A percentile compares a stretch with the other conserved stretches of the same genome.
These are phyloP conservation scores for Mycogone perniciosa DNA, from an alignment of 2,329 filamentous ascomycete species.

Conservation along the genomic window DNA sequence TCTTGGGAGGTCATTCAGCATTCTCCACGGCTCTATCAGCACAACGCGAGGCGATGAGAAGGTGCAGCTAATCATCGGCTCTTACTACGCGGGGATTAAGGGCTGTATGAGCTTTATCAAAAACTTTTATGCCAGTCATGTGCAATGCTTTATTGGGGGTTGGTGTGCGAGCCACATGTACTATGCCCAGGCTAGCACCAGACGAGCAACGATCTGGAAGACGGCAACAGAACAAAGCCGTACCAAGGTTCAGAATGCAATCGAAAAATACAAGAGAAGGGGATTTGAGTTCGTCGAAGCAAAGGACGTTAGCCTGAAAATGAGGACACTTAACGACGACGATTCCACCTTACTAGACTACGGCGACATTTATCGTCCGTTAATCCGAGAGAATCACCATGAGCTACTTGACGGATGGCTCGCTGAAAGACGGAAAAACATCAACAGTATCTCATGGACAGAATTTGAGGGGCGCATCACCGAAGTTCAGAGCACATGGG, in stretches of 20 bases:
- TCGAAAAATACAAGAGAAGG: slow-evolving; percentile 2
- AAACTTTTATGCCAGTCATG: slow-evolving; percentile 6
- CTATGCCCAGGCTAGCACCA: not conserved
- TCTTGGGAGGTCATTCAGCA: not conserved
- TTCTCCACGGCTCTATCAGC: not conserved
- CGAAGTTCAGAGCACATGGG: not conserved
- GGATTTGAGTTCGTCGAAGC: slow-evolving; percentile 1
- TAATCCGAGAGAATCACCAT: slow-evolving; percentile 1
- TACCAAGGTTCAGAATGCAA: not conserved
- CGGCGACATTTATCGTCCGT: slow-evolving; percentile 4
- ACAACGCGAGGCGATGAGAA: not conserved
- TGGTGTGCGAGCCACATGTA: slow-evolving; percentile 10
- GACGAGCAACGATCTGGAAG: slow-evolving; percentile 3
- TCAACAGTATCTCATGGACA: slow-evolving; percentile 8
- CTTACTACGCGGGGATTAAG: not conserved
- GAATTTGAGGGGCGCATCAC: slow-evolving; percentile 11
- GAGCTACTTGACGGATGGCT: slow-evolving; percentile 4
- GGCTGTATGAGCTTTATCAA: slow-evolving; percentile 9
- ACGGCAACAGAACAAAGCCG: not conserved
- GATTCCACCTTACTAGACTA: slow-evolving; percentile 7
- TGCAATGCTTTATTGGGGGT: slow-evolving; percentile 11
- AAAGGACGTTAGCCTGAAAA: not conserved
- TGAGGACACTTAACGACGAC: slow-evolving; percentile 7
- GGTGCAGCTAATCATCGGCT: slow-evolving; percentile 7
- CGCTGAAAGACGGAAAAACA: slow-evolving; percentile 6